These are phyloP conservation scores for Metarhizium album DNA, from an alignment of 2,329 filamentous ascomycete genomes.

Conservation along the genomic window DNA sequence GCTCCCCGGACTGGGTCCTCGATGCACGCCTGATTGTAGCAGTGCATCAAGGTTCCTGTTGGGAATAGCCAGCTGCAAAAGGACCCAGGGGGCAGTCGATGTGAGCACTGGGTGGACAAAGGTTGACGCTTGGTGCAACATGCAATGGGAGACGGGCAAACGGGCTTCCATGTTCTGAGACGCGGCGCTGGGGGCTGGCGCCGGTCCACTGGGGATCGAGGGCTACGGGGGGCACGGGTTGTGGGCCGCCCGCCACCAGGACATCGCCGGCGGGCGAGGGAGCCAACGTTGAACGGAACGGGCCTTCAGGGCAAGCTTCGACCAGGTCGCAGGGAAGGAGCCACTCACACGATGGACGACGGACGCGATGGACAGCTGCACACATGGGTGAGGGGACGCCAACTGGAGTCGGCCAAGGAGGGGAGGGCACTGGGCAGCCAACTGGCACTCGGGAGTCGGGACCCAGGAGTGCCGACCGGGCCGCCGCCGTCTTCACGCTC, in stretches of 20 bases:
- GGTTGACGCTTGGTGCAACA: too few relatives aligned
- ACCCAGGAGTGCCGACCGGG: not conserved
- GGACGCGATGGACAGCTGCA: too few relatives aligned
- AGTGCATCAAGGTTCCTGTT: too few relatives aligned
- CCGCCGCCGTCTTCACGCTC: not conserved
- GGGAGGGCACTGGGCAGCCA: not conserved
- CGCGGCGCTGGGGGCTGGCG: not conserved
- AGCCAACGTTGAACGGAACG: slow-evolving; percentile 2
- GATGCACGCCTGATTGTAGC: not conserved
- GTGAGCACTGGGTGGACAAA: not conserved
- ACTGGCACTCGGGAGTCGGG: not conserved
- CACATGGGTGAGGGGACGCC: too few relatives aligned
- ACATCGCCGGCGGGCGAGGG: not conserved
- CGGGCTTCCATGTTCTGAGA: too few relatives aligned
- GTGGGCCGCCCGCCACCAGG: slow-evolving; percentile 2
- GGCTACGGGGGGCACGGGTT: slow-evolving; percentile 3
- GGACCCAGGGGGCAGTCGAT: not conserved
- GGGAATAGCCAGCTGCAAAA: not conserved
- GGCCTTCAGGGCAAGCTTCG: not conserved
- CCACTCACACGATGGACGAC: not conserved
- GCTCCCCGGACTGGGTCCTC: not conserved
- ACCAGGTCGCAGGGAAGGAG: not conserved
- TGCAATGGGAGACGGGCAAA: not conserved
- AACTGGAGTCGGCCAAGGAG: not conserved
- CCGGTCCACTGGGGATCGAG: not conserved